Conservation (phyloP, 805 yeast genomes). For the Sugiyamaella mastotermitis region DNA sequence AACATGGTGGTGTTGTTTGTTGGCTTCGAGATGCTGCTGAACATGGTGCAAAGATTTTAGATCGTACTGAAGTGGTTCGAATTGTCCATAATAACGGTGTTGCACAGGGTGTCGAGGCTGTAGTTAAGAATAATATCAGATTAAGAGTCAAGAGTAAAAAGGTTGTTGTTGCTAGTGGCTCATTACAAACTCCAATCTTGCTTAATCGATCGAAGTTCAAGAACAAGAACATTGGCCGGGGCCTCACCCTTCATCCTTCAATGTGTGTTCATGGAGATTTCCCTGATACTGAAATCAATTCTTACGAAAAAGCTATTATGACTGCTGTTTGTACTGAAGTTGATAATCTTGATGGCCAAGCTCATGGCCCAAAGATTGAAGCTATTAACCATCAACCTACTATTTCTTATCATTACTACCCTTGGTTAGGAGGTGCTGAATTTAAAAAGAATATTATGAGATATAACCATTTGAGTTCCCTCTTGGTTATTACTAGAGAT, state of each 20-base stretch:
- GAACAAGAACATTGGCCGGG: conserved; percentile 45
- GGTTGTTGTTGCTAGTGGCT: conserved; percentile 42
- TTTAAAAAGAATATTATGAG: conserved; percentile 31
- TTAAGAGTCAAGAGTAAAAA: conserved; percentile 37
- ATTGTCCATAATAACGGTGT: conserved; percentile 38
- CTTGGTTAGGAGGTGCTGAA: conserved; percentile 37
- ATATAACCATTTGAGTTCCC: conserved; percentile 35
- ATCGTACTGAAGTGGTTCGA: conserved; percentile 36
- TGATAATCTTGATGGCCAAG: conserved; percentile 46
- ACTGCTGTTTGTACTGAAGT: conserved; percentile 42
- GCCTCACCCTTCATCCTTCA: conserved; percentile 48
- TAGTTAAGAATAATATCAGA: conserved; percentile 22
- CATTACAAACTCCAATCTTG: conserved; percentile 44
- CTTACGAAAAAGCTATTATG: conserved; percentile 42
- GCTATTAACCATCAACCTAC: conserved; percentile 42
- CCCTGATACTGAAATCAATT: conserved; percentile 33
- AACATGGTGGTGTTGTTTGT: conserved; percentile 45
- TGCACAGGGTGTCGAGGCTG: conserved; percentile 41
- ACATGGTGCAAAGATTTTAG: conserved; percentile 42
- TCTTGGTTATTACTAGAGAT: conserved; percentile 45
- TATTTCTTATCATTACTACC: conserved; percentile 34
- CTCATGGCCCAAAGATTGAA: conserved; percentile 50
- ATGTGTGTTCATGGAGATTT: conserved; percentile 38
- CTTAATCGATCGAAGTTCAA: conserved; percentile 44
- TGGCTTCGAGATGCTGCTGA: conserved; percentile 46